Base-by-base conservation (phyloP, 2,329 filamentous ascomycete species). In the Harringtonia aguacate region DNA sequence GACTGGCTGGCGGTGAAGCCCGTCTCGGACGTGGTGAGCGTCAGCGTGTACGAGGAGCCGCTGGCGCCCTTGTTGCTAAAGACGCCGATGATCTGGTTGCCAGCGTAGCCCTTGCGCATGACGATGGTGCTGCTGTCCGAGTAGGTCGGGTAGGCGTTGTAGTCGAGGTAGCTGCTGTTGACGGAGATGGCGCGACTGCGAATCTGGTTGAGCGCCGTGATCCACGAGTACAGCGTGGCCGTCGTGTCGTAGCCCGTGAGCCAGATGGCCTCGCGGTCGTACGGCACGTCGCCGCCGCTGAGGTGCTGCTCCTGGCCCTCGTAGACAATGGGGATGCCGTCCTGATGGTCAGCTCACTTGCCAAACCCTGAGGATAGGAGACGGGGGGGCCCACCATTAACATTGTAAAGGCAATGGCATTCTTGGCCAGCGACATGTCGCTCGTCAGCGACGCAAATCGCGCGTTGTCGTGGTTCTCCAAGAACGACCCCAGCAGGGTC, bases 301-400 rank as follows among this genome's bases (percentile, higher is more conserved):
- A 70, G 77, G 47, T 72, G 74, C 53, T 83, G 79, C 58, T 83
- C 79, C 48, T 79, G 75, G 24, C 79, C 79, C 51, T 80, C 71
- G 58, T 82, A 84, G 29, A 82, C 66, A 44, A 81, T 75, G 1
- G 78, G 77, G 28, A 81, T 73, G 9, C 78, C 78, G 37, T 50
- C 48, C 22, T n/a, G 33, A n/a, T 18, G 41, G 21, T 24, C 24
- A 37, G 36, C 20, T n/a, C n/a, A n/a, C n/a, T n/a, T n/a, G n/a
- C n/a, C n/a, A n/a, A n/a, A n/a, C n/a, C n/a, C n/a, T n/a, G n/a
- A n/a, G n/a, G 22, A 37, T 18, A 9, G 14, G 9, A 24, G 15
- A 29, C 8, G 21, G 21, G 4, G 44, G 14, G 15, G 14, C 36
- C 8, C 8, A 77, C 64, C 38, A 31, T 17, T 17, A 83, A 68